phyloP scores from a whole-genome alignment of 495 filamentous ascomycete species.

The Neurospora tetrasperma region DNA sequence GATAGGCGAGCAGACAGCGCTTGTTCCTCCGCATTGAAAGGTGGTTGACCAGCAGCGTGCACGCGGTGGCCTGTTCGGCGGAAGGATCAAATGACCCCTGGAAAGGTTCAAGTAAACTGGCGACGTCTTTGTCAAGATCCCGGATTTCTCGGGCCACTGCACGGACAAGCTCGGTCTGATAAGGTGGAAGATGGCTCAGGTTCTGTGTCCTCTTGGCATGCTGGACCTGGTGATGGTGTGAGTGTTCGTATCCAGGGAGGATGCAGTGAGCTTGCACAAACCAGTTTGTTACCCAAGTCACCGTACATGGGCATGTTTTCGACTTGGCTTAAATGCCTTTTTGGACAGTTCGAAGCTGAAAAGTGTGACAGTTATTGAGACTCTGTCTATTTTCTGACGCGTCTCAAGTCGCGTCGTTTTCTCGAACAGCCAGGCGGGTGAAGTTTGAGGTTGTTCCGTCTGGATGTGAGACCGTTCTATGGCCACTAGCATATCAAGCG shows the following conservation, averaged over 20 bases:
- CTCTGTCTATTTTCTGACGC: background rate
- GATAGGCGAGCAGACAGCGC: slow-evolving; percentile 89
- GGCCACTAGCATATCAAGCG: background rate
- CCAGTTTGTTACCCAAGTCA: slow-evolving; percentile 78
- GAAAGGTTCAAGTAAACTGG: slow-evolving; percentile 68
- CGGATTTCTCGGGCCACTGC: slow-evolving; percentile 83
- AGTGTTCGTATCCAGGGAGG: background rate
- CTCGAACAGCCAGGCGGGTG: too few species aligned
- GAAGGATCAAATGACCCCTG: slow-evolving; percentile 77
- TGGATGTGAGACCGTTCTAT: background rate
- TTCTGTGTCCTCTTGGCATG: slow-evolving; percentile 94
- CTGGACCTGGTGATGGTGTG: slow-evolving; percentile 57
- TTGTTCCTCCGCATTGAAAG: slow-evolving; percentile 94
- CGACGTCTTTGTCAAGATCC: slow-evolving; percentile 86
- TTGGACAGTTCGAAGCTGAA: slow-evolving; percentile 18
- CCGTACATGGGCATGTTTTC: slow-evolving; percentile 76
- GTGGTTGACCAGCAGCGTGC: slow-evolving; percentile 84
- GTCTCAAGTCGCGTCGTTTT: background rate
- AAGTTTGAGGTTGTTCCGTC: background rate
- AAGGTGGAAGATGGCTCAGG: slow-evolving; percentile 78
- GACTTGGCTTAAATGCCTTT: slow-evolving; percentile 69
- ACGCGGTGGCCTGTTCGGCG: slow-evolving; percentile 73
- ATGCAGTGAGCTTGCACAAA: slow-evolving; percentile 26
- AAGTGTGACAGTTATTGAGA: background rate
- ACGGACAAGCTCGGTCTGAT: slow-evolving; percentile 87